phyloP scores from a whole-genome alignment of 1,284 basidiomycete genomes.

The Butyriboletus appendiculatus region DNA sequence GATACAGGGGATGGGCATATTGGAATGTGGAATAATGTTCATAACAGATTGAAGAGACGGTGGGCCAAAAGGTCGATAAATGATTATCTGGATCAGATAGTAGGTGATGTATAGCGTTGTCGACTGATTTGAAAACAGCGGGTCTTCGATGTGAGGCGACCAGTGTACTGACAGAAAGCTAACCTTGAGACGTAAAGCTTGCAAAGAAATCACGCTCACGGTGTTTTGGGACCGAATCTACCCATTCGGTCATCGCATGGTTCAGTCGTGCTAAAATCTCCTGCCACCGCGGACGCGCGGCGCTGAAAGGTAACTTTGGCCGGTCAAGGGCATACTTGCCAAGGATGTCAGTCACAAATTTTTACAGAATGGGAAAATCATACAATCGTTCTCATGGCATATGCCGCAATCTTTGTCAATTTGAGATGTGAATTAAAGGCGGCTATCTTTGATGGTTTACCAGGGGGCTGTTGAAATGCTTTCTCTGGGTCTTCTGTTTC shows the following conservation, averaged over 20 bases:
- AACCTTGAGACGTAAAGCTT: neutral
- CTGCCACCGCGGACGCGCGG: slow-evolving; percentile 54
- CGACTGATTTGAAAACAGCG: slow-evolving; percentile 64
- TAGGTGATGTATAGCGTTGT: slow-evolving; percentile 69
- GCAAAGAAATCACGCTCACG: slow-evolving; percentile 44
- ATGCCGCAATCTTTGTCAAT: slow-evolving; percentile 72
- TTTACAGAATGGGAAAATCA: slow-evolving; percentile 12
- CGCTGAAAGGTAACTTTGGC: slow-evolving; percentile 51
- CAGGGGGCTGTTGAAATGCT: slow-evolving; percentile 64
- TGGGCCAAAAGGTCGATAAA: slow-evolving; percentile 77
- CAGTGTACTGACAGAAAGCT: slow-evolving; percentile 54
- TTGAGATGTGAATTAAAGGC: slow-evolving; percentile 71
- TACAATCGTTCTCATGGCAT: slow-evolving; percentile 71
- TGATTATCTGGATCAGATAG: slow-evolving; percentile 68
- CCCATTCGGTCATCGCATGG: slow-evolving; percentile 71
- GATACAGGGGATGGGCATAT: slow-evolving; percentile 50
- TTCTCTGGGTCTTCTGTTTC: slow-evolving; percentile 48
- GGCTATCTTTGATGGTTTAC: slow-evolving; percentile 58
- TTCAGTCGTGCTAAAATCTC: slow-evolving; percentile 74
- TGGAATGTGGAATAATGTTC: slow-evolving; percentile 28
- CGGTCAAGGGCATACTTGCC: slow-evolving; percentile 75
- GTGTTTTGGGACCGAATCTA: slow-evolving; percentile 67
- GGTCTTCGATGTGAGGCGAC: slow-evolving; percentile 58
- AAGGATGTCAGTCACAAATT: slow-evolving; percentile 8
- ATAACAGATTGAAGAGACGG: slow-evolving; percentile 30